Percentiles rank a stretch among this genome's conserved stretches.
These are phyloP conservation scores for Sugiyamaella smithiae DNA, from an alignment of 805 yeast genomes.

Conservation along the genomic window DNA sequence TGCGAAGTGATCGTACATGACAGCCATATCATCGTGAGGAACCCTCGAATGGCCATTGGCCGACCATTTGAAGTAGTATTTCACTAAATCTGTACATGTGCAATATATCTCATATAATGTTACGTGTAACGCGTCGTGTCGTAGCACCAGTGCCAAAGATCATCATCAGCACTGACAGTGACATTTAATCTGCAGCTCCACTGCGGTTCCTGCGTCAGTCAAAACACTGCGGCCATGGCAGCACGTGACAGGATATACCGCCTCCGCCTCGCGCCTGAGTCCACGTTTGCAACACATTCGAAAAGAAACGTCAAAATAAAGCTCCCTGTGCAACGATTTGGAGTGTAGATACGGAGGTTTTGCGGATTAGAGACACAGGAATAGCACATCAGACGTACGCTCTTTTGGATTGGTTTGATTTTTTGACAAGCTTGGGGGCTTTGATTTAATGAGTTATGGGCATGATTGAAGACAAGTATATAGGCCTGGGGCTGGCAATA, in stretches of 20 bases:
- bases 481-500: constrained; percentile 85
- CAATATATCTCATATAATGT: no score
- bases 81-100: no score
- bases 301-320: no score
- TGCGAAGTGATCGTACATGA: constrained; percentile 12
- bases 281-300: neutral
- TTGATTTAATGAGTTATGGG: constrained; percentile 7
- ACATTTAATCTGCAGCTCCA: neutral
- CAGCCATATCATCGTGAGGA: constrained; percentile 8
- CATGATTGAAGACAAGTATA: constrained; percentile 76
- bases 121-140: no score
- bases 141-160: no score
- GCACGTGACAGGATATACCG: neutral
- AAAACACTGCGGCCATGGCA: no score
- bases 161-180: neutral
- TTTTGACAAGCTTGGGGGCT: no score
- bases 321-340: no score
- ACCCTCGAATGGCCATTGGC: constrained; percentile 18
- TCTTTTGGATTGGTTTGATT: no score
- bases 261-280: constrained; percentile 2
- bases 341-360: no score
- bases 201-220: neutral
- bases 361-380: no score
- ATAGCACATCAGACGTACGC: no score
- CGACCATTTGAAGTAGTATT: constrained; percentile 5